Evolutionary conservation across 805 yeast genomes (phyloP).

Genomic region (Kregervanrija pseudodelftensis): DNA sequence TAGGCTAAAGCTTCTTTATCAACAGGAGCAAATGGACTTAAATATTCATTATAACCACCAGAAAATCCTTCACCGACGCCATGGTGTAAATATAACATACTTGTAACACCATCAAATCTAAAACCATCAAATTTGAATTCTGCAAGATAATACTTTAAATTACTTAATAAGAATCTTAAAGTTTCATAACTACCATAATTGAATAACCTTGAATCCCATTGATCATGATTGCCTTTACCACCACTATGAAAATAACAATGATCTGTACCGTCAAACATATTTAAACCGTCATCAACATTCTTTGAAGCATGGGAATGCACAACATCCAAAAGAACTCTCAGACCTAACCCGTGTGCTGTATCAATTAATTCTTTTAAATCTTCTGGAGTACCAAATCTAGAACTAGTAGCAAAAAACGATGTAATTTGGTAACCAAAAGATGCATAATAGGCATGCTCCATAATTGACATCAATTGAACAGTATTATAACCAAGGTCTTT

Average conservation of each 20-base stretch:
- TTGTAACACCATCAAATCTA: constrained; percentile 94
- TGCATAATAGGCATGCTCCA: constrained; percentile 99
- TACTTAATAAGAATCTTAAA: constrained; percentile 74
- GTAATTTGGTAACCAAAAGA: constrained; percentile 98
- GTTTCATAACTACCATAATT: constrained; percentile 91
- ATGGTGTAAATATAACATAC: constrained; percentile 87
- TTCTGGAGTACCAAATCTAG: constrained; percentile 93
- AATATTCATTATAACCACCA: constrained; percentile 89
- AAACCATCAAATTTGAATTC: constrained; percentile 89
- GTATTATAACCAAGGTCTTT: constrained; percentile 84
- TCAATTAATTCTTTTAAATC: constrained; percentile 87
- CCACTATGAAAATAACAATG: constrained; percentile 89
- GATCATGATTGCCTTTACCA: constrained; percentile 77
- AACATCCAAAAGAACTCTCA: constrained; percentile 79
- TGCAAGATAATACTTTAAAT: constrained; percentile 76
- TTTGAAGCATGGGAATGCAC: constrained; percentile 96
- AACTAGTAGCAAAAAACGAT: constrained; percentile 81
- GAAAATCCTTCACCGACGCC: constrained; percentile 85
- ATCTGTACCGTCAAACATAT: constrained; percentile 91
- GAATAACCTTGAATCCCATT: constrained; percentile 96
- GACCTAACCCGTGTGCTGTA: constrained; percentile 83
- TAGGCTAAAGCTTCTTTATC: constrained; percentile 85
- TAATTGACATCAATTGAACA: constrained; percentile 92
- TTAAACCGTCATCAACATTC: constrained; percentile 89
- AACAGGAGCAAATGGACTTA: constrained; percentile 65